phyloP scores from a whole-genome alignment of 352 stramenopile species.

The Globisporangium echinulatum region DNA sequence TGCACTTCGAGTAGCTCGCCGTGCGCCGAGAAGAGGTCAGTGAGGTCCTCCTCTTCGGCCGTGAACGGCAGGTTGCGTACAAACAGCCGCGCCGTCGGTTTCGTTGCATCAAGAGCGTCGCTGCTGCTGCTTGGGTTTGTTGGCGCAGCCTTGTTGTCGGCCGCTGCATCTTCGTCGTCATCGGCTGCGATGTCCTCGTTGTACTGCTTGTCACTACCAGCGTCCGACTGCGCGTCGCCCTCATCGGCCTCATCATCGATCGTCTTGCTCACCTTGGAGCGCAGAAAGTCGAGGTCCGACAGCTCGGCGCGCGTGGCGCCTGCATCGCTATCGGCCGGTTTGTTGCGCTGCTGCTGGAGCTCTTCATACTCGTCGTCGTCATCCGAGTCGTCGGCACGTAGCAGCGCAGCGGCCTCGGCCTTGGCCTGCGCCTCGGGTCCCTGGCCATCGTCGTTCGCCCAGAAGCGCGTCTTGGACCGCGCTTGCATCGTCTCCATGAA shows the following conservation, averaged over 20 bases:
- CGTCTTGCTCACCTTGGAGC: constrained; percentile 91
- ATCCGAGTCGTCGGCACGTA: constrained; percentile 25
- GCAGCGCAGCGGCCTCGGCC: constrained; percentile 18
- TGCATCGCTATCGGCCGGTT: constrained; percentile 21
- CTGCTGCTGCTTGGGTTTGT: neutral
- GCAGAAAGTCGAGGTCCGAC: constrained; percentile 92
- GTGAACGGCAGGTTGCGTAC: constrained; percentile 96
- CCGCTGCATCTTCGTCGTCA: constrained; percentile 19
- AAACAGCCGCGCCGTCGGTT: constrained; percentile 89
- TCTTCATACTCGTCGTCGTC: constrained; percentile 88
- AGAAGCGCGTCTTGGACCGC: constrained; percentile 85
- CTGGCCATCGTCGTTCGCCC: constrained; percentile 87
- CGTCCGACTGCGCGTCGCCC: constrained; percentile 30
- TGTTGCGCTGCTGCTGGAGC: constrained; percentile 22
- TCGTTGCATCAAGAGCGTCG: constrained; percentile 19
- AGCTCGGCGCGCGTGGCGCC: constrained; percentile 26
- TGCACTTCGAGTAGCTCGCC: constrained; percentile 91
- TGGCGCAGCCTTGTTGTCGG: neutral
- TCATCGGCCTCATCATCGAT: constrained; percentile 42
- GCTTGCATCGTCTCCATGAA: constrained; percentile 90
- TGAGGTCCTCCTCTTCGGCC: constrained; percentile 95
- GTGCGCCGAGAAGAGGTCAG: constrained; percentile 85
- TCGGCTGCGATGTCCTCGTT: constrained; percentile 34
- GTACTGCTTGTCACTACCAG: constrained; percentile 29
- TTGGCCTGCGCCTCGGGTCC: constrained; percentile 22